Conservation (phyloP, 164 flowering plant genomes). For the Dillenia turbinata region DNA sequence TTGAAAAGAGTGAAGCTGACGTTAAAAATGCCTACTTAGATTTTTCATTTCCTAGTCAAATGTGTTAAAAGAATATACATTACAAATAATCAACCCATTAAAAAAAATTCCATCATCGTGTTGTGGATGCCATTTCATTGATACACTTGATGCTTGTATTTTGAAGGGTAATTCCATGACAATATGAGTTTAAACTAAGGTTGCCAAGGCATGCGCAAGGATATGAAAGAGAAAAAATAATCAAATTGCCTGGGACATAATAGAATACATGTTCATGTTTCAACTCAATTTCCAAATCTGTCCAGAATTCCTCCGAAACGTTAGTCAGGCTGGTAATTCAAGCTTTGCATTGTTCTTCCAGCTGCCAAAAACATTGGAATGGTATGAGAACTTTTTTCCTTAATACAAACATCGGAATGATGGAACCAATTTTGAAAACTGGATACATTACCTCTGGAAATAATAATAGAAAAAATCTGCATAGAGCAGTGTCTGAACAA, state of each 20-base stretch:
- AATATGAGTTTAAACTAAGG: background rate
- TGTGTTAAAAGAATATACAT: no score
- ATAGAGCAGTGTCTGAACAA: slow-evolving; percentile 85
- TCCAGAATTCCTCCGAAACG: background rate
- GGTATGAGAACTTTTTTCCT: background rate
- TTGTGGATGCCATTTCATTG: no score
- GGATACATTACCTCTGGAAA: slow-evolving; percentile 56
- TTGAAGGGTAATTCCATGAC: background rate
- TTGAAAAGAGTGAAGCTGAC: no score
- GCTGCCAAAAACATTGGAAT: slow-evolving; percentile 31
- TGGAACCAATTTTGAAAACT: background rate
- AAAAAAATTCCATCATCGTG: no score
- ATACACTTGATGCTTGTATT: background rate
- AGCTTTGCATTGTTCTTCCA: slow-evolving; percentile 82
- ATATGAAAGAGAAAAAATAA: background rate
- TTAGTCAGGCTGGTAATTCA: slow-evolving; percentile 60
- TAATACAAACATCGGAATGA: background rate
- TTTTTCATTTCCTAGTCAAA: no score
- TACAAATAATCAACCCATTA: no score
- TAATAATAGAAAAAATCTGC: slow-evolving; percentile 96
- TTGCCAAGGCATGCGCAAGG: no score
- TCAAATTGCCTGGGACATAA: slow-evolving; percentile 1
- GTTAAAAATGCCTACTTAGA: no score
- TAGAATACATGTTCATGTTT: slow-evolving; percentile 2
- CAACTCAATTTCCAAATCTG: slow-evolving; percentile 1